Conservation (phyloP, 805 yeast genomes). For the Ogataea paradorogensis region DNA sequence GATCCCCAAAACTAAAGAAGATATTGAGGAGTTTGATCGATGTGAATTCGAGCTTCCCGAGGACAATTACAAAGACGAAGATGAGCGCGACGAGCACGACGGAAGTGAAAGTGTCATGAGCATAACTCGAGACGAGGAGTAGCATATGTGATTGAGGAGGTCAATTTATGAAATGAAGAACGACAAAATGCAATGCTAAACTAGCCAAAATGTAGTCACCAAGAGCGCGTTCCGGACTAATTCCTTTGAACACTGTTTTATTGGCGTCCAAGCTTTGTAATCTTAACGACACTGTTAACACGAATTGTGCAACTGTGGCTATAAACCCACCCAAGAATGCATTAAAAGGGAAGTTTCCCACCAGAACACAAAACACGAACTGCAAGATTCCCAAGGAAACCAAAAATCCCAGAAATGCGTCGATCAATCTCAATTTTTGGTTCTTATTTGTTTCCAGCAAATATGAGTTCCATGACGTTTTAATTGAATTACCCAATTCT, state of each 20-base stretch:
- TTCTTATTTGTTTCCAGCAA: slow-evolving; percentile 29
- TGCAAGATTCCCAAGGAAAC: slow-evolving; percentile 76
- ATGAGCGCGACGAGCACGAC: slow-evolving; percentile 25
- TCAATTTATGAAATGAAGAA: slow-evolving; percentile 85
- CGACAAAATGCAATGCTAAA: slow-evolving; percentile 82
- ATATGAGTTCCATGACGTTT: slow-evolving; percentile 33
- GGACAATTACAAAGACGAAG: slow-evolving; percentile 23
- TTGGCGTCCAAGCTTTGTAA: slow-evolving; percentile 52
- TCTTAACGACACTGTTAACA: slow-evolving; percentile 76
- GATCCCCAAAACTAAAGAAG: slow-evolving; percentile 61
- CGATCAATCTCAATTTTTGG: slow-evolving; percentile 62
- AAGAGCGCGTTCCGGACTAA: slow-evolving; percentile 55
- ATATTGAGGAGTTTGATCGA: slow-evolving; percentile 55
- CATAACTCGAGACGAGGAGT: slow-evolving; percentile 24
- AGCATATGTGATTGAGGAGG: slow-evolving; percentile 4
- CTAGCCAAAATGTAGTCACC: slow-evolving; percentile 89
- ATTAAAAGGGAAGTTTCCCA: slow-evolving; percentile 94
- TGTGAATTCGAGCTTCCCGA: slow-evolving; percentile 63
- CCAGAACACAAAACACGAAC: slow-evolving; percentile 68
- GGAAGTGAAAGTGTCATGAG: slow-evolving; percentile 36
- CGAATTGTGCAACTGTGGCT: slow-evolving; percentile 93
- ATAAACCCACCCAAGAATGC: slow-evolving; percentile 94
- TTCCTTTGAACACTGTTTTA: slow-evolving; percentile 22
- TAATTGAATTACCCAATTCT: slow-evolving; percentile 33
- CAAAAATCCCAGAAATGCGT: slow-evolving; percentile 69